Conservation (phyloP, 1,139 yeast species). For the Kodamaea ohmeri region DNA sequence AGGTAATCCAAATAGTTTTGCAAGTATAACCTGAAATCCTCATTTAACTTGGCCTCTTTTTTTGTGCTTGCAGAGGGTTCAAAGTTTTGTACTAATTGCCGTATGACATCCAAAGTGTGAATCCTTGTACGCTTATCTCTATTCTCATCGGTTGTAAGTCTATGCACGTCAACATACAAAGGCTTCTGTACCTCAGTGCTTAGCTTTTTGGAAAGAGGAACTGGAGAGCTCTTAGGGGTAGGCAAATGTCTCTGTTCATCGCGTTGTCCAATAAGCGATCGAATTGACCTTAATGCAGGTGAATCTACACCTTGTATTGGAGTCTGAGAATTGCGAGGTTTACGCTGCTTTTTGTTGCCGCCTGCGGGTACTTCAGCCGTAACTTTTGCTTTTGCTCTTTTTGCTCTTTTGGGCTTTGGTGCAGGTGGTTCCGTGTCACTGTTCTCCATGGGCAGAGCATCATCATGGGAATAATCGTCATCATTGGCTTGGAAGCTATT, state of each 20-base stretch:
- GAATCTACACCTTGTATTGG: neutral
- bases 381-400: neutral
- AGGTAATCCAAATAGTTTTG: conserved; percentile 30
- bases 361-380: too few relatives aligned
- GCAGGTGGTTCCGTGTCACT: neutral
- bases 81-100: conserved; percentile 30
- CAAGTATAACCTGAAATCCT: conserved; percentile 33
- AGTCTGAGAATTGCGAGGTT: neutral
- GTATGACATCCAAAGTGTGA: conserved; percentile 39
- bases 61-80: conserved; percentile 21
- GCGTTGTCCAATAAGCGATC: neutral
- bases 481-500: neutral
- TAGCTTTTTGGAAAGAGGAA: conserved; percentile 23
- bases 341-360: too few relatives aligned
- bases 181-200: conserved; percentile 28
- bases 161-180: conserved; percentile 27
- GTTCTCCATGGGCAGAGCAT: too few relatives aligned
- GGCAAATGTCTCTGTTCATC: neutral
- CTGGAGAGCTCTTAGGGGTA: conserved; percentile 6
- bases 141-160: conserved; percentile 24
- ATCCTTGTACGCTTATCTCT: conserved; percentile 27
- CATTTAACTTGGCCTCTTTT: conserved; percentile 18
- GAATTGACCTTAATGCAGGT: neutral
- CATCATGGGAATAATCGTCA: too few relatives aligned
- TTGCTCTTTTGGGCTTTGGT: neutral